phyloP scores from a whole-genome alignment of 192 early-diverging fungal species.

The Coemansia sp. region DNA sequence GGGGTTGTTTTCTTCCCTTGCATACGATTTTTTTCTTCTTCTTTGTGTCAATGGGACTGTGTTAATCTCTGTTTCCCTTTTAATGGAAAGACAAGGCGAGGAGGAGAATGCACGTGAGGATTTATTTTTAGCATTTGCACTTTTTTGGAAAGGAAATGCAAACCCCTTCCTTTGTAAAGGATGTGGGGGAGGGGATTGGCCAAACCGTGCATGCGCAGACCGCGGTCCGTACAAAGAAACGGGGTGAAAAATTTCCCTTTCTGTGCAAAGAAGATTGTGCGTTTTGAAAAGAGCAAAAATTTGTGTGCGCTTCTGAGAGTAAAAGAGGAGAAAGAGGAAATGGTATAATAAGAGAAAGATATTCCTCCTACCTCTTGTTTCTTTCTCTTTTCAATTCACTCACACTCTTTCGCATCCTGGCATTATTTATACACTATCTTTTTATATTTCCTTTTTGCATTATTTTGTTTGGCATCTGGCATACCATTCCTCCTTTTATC shows the following conservation, averaged over 20 bases:
- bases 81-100: neutral
- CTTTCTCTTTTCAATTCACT: conserved; percentile 11
- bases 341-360: neutral
- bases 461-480: conserved; percentile 6
- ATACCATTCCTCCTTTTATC: neutral
- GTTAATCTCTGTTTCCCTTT: neutral
- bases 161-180: neutral
- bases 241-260: neutral
- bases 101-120: neutral
- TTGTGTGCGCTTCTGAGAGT: too few relatives aligned
- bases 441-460: conserved; percentile 12
- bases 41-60: neutral
- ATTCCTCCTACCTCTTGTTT: conserved; percentile 10
- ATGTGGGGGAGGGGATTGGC: neutral
- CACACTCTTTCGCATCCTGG: neutral
- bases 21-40: neutral
- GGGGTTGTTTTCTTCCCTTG: too few relatives aligned
- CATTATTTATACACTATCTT: conserved; percentile 6
- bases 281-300: neutral
- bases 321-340: neutral
- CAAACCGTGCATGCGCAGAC: neutral
- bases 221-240: neutral
- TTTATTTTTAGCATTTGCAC: neutral
- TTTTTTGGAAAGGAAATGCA: neutral
- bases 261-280: neutral